Evolutionary conservation across 129 eudicot genomes (phyloP).

Genomic region (Daucus carota): DNA sequence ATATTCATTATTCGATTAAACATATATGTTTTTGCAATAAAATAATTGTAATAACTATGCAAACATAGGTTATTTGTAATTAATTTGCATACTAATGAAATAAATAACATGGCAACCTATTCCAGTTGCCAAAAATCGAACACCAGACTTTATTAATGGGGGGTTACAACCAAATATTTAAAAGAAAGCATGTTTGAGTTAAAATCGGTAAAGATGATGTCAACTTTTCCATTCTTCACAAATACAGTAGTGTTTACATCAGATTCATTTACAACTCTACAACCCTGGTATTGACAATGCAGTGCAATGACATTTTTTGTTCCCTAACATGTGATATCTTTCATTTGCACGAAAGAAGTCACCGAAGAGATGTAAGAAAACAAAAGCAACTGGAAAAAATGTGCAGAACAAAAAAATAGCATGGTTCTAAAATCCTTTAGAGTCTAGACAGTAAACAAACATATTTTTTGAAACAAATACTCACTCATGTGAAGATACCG

Average conservation of each 20-base stretch:
- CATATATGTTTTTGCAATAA: background rate
- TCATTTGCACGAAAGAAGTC: background rate
- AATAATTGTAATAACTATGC: background rate
- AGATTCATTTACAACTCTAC: background rate
- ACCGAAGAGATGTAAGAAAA: background rate
- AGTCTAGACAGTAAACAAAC: background rate
- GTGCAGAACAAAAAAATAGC: background rate
- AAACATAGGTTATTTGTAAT: background rate
- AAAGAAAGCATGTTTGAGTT: background rate
- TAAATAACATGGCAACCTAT: background rate
- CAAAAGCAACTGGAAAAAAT: background rate
- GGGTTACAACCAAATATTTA: no score
- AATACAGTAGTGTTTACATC: background rate
- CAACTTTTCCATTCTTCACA: background rate
- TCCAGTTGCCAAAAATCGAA: background rate
- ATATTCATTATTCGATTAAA: background rate
- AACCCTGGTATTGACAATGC: background rate
- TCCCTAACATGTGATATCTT: background rate
- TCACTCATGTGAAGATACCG: conserved; percentile 32
- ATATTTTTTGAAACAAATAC: background rate
- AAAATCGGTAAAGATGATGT: background rate
- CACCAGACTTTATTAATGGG: background rate
- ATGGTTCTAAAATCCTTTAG: background rate
- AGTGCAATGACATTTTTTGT: background rate
- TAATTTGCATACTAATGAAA: background rate